Evolutionary conservation across 768 basidiomycete species (phyloP).

Genomic region (Saitozyma podzolica): DNA sequence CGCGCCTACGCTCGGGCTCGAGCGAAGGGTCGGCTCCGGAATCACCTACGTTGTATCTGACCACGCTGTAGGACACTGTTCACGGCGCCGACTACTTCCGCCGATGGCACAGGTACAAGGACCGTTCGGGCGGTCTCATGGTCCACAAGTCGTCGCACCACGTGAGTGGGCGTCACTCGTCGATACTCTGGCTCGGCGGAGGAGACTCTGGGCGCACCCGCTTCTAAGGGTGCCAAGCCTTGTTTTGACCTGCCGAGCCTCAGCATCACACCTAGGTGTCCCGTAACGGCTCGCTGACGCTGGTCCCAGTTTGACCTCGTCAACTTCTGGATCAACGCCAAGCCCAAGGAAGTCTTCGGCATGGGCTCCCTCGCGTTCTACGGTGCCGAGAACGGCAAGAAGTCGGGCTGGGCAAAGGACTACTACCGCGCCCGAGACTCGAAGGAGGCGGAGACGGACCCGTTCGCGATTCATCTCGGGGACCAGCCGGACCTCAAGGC

Average conservation of each 20-base stretch:
- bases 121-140: slow-evolving; percentile 42
- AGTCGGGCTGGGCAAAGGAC: slow-evolving; percentile 58
- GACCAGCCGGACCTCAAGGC: slow-evolving; percentile 56
- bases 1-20: neutral
- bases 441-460: slow-evolving; percentile 57
- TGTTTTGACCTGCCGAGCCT: too few relatives aligned
- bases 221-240: too few relatives aligned
- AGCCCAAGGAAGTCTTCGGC: slow-evolving; percentile 57
- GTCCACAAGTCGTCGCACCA: slow-evolving; percentile 47
- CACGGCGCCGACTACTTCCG: slow-evolving; percentile 61
- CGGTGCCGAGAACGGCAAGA: slow-evolving; percentile 57
- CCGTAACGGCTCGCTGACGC: slow-evolving; percentile 8
- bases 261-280: too few relatives aligned
- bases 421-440: slow-evolving; percentile 57
- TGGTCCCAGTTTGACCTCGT: slow-evolving; percentile 59
- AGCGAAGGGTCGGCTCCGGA: neutral
- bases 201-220: too few relatives aligned
- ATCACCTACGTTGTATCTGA: slow-evolving; percentile 3
- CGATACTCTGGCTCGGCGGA: too few relatives aligned
- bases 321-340: slow-evolving; percentile 61
- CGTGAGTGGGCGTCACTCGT: slow-evolving; percentile 17
- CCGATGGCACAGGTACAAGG: slow-evolving; percentile 58
- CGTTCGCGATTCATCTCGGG: slow-evolving; percentile 60
- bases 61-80: slow-evolving; percentile 54
- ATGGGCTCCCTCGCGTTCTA: slow-evolving; percentile 60